Evolutionary conservation across 2,329 filamentous ascomycete species (phyloP), one percentile per base, ranked within the genome.

Genomic region (Aureobasidium mangrovei): DNA sequence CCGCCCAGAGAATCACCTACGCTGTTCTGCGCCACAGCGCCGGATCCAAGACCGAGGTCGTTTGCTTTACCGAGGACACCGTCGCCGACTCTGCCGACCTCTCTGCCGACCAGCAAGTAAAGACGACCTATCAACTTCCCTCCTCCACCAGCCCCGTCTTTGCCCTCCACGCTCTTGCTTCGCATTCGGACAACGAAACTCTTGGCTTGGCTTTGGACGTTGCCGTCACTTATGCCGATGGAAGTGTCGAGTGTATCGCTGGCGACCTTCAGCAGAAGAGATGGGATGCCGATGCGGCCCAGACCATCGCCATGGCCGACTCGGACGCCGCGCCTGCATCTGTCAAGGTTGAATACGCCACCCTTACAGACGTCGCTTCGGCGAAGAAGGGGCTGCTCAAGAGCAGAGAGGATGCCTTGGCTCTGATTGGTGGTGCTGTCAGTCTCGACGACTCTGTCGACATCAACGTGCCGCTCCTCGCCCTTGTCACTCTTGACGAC

Each of bases 1-100:
- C 65, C 3, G 69, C 75, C 1, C 74, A 73, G 54, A 74, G 81
- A 61, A 76, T 76, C 52, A 83, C 80, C 24, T 84, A 81, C 63
- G 75, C 75, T 49, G 75, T 51, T n/a, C 43, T 59, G 31, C 36
- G 47, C 7, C 40, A 57, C 32, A 43, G 33, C 24, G 35, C 54
- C 31, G 54, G 48, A 43, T 70, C 74, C 4, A 75, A 76, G 54
- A 68, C 73, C 36, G 73, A 78, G 55, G 66, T 84, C 5, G 69
- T 81, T 35, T 76, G 74, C 56, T 82, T 82, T 56, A 67, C 72
- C 18, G 80, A 83, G 57, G 73, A 77, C 56, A 60, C 9, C 62
- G 65, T 36, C 62, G 67, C 57, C 66, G 69, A 54, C 8, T 42
- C 46, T 33, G 63, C 48, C 62, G 67, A 52, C 39, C 52, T 57